Conservation (phyloP, 108 stramenopile genomes). For the Conticribra weissflogii region DNA sequence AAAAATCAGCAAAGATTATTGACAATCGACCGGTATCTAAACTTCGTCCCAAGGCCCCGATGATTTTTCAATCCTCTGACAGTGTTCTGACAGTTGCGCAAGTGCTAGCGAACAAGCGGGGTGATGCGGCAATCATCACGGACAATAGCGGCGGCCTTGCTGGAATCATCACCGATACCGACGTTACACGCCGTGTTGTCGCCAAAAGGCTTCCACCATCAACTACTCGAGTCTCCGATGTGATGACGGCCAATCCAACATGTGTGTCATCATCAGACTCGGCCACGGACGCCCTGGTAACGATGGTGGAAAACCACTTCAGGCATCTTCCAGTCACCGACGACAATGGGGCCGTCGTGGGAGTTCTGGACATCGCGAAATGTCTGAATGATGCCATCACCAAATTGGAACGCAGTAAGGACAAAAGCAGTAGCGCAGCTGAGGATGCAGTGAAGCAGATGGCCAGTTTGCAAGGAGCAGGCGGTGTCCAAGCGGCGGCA, state of each 20-base stretch:
- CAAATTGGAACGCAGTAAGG: slow-evolving; percentile 80
- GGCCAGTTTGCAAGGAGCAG: slow-evolving; percentile 59
- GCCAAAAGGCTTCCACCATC: slow-evolving; percentile 71
- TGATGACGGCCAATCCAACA: slow-evolving; percentile 90
- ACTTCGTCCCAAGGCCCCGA: slow-evolving; percentile 81
- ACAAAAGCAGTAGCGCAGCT: slow-evolving; percentile 57
- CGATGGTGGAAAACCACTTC: slow-evolving; percentile 94
- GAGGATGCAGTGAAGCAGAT: slow-evolving; percentile 70
- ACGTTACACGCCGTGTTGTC: slow-evolving; percentile 75
- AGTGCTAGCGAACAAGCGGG: slow-evolving; percentile 69
- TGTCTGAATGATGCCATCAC: slow-evolving; percentile 94
- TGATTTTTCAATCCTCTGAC: slow-evolving; percentile 42
- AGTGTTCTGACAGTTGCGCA: slow-evolving; percentile 64
- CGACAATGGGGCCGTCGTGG: slow-evolving; percentile 79
- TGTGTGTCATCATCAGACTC: slow-evolving; percentile 81
- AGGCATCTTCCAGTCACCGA: slow-evolving; percentile 93
- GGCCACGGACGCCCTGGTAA: slow-evolving; percentile 88
- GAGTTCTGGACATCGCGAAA: slow-evolving; percentile 94
- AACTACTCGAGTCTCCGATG: slow-evolving; percentile 57
- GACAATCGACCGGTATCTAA: slow-evolving; percentile 57
- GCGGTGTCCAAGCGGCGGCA: slow-evolving; percentile 67
- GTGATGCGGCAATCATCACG: slow-evolving; percentile 67
- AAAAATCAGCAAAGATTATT: slow-evolving; percentile 5
- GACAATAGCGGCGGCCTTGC: slow-evolving; percentile 62
- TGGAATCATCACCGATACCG: slow-evolving; percentile 86